Base-by-base conservation (phyloP, 2,329 filamentous ascomycete genomes). In the Colletotrichum filicis region DNA sequence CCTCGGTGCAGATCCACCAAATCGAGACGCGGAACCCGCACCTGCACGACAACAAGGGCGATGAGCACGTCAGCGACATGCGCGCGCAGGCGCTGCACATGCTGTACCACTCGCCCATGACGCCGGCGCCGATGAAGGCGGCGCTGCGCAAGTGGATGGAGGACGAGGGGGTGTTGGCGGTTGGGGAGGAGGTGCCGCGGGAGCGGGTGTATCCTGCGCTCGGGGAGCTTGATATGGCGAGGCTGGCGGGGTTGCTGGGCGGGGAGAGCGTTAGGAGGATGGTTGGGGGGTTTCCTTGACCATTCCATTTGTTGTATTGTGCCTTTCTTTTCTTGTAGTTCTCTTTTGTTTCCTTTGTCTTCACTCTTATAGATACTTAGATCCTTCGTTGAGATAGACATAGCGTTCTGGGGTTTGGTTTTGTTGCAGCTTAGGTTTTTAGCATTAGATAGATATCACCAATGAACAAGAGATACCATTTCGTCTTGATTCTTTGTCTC, bases 161-260 rank as follows among this genome's bases (percentile, higher is more conserved):
- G 22, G 52, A 42, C 52, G 62, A 57, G 52, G 42, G 42, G 52
- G 19, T 66, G 3, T 49, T 65, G 19, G 14, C 24, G 4, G n/a
- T 9, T 4, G 67, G 28, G 1, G n/a, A 53, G 53, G 32, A 16
- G 26, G 60, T 60, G 35, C 61, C 60, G 2, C 52, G 35, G 26
- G 60, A 65, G 28, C 62, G 60, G 2, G 67, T 70, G n/a, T 70
- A 70, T 14, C 61, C 67, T 2, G 67, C 67, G 0, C 28, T 70
- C 0, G 62, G 58, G 30, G 61, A 70, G 4, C 22, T 70, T 76
- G 75, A 75, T 76, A 76, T 56, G 68, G 42, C 42, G 42, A 19
- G 42, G 5, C 42, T 49, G 7, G 42, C 5, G 8, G 19, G 7
- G 16, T n/a, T 49, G 7, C 3, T 49, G 42, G 42, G 16, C 19